Percentiles rank a stretch among this genome's conserved stretches.
Conservation (phyloP, 2,329 filamentous ascomycete genomes). For the Aureobasidium vineae region DNA sequence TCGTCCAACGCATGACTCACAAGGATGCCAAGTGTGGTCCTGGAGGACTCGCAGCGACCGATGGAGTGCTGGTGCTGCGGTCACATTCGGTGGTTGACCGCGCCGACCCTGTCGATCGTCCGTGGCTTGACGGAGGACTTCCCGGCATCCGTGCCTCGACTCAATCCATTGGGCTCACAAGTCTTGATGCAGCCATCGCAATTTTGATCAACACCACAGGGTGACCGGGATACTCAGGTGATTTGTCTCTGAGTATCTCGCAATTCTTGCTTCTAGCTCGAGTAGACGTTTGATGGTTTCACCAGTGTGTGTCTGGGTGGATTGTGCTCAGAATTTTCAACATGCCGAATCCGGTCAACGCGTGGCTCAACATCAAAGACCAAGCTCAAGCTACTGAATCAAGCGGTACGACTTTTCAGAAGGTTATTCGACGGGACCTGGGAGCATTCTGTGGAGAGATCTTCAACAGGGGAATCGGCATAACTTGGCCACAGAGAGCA, state of each 20-base stretch:
- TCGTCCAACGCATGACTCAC: background rate
- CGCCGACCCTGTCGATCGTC: background rate
- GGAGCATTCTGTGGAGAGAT: background rate
- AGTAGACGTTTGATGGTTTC: too few relatives aligned
- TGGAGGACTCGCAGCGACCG: background rate
- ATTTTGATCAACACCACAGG: too few relatives aligned
- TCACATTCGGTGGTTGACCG: background rate
- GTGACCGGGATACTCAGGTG: too few relatives aligned
- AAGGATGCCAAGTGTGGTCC: too few relatives aligned
- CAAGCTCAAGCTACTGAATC: background rate
- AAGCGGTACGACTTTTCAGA: background rate
- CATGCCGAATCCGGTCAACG: background rate
- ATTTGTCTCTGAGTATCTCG: background rate
- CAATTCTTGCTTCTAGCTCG: too few relatives aligned
- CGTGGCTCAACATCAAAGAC: background rate
- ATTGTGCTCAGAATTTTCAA: background rate
- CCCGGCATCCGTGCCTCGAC: background rate
- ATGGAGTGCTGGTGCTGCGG: background rate
- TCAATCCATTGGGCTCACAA: background rate
- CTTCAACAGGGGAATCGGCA: background rate
- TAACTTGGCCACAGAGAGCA: background rate
- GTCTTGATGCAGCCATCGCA: too few relatives aligned
- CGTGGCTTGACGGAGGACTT: background rate
- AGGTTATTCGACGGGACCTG: background rate
- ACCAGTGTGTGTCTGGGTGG: too few relatives aligned